These are phyloP conservation scores for Elsinoe fawcettii DNA, from an alignment of 2,329 filamentous ascomycete genomes.

Conservation along the genomic window DNA sequence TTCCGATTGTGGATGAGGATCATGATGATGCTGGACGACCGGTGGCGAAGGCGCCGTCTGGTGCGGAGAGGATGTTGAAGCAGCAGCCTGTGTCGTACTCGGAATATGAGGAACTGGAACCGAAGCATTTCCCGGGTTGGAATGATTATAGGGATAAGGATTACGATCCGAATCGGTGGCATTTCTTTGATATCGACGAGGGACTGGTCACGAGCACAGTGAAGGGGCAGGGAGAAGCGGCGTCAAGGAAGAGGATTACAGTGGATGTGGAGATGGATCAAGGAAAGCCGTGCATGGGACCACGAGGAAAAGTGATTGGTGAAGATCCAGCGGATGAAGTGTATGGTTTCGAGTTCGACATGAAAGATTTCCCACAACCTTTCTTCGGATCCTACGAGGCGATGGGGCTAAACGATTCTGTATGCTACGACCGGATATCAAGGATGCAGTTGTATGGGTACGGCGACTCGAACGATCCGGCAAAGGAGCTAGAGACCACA, in stretches of 20 bases:
- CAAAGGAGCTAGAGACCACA: constrained; percentile 49
- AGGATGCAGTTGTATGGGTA: constrained; percentile 82
- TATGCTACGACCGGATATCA: constrained; percentile 91
- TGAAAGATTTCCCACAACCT: constrained; percentile 69
- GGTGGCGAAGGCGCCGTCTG: not conserved
- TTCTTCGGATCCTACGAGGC: constrained; percentile 78
- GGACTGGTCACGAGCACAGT: not conserved
- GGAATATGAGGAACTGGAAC: constrained; percentile 6
- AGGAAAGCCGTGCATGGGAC: constrained; percentile 17
- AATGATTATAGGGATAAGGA: constrained; percentile 5
- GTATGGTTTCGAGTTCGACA: not conserved
- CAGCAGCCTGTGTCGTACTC: not conserved
- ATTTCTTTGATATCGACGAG: constrained; percentile 7
- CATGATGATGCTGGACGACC: constrained; percentile 7
- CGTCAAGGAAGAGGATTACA: not conserved
- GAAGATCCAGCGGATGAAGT: constrained; percentile 36
- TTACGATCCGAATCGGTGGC: constrained; percentile 11
- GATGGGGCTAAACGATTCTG: constrained; percentile 68
- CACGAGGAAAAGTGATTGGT: constrained; percentile 25
- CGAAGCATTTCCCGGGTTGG: constrained; percentile 2
- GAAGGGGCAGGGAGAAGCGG: not conserved
- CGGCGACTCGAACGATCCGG: constrained; percentile 80
- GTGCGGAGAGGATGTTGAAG: not conserved
- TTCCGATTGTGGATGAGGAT: constrained; percentile 1
- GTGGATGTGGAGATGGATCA: not conserved